Percentiles rank a stretch among this genome's conserved stretches.
Conservation (phyloP, 352 stramenopile species). For the Globisporangium nunn region DNA sequence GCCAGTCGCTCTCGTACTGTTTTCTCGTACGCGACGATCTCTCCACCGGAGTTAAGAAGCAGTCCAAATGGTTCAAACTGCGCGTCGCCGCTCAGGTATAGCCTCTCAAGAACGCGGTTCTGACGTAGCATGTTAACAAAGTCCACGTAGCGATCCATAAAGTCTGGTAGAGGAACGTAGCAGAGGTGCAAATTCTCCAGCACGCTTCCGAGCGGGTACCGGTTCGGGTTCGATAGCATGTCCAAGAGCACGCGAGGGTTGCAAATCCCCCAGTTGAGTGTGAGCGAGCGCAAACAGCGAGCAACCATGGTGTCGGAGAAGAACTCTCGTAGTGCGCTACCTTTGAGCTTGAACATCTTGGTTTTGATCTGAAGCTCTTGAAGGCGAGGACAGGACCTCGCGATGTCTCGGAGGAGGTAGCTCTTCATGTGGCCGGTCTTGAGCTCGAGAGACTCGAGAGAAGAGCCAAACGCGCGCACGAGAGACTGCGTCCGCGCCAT, state of each 20-base stretch:
- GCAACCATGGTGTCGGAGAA: neutral
- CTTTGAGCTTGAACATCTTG: conserved; percentile 3
- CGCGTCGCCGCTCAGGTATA: conserved; percentile 1
- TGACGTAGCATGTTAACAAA: neutral
- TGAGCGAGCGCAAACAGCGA: conserved; percentile 1
- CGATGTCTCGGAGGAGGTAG: neutral
- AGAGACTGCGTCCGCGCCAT: conserved; percentile 2
- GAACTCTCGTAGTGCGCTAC: neutral
- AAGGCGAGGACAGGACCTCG: conserved; percentile 1
- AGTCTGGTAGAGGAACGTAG: neutral
- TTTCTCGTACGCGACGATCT: neutral
- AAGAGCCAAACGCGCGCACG: neutral
- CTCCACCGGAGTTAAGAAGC: neutral
- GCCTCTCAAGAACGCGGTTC: neutral
- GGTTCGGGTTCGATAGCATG: neutral
- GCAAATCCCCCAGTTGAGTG: conserved; percentile 4
- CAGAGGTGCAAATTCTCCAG: conserved; percentile 1
- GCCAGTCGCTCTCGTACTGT: neutral
- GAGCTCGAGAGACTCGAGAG: conserved; percentile 4
- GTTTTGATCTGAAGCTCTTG: conserved; percentile 1
- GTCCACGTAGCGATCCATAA: neutral
- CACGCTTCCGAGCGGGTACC: neutral
- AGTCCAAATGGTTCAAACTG: neutral
- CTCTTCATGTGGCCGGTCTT: neutral
- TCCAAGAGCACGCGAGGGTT: conserved; percentile 2